Conservation (phyloP, 1,284 basidiomycete genomes). For the Marasmius tenuissimus region DNA sequence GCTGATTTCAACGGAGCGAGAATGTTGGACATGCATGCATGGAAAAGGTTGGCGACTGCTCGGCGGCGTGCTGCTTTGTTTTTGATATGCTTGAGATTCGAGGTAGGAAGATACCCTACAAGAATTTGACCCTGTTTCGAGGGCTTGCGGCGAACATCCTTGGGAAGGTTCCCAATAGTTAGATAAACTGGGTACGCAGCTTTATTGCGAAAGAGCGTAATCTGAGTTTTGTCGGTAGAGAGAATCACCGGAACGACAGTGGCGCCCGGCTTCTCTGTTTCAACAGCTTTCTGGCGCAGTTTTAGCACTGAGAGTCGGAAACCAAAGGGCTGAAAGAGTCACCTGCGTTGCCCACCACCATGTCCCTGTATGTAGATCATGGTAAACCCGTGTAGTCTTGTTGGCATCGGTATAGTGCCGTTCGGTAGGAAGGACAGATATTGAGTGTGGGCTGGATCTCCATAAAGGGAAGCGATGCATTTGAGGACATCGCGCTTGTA, state of each 20-base stretch:
- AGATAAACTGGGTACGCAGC: not conserved
- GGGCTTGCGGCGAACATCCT: not conserved
- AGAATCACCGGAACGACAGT: not conserved
- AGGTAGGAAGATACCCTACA: slow-evolving; percentile 4
- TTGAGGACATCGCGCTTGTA: no score
- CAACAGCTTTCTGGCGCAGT: not conserved
- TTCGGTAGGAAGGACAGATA: no score
- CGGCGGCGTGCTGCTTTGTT: not conserved
- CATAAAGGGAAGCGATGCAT: no score
- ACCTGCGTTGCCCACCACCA: not conserved
- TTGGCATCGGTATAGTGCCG: no score
- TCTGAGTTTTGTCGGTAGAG: no score
- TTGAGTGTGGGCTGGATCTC: no score
- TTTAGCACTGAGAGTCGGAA: not conserved
- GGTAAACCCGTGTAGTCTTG: no score
- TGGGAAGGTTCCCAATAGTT: not conserved
- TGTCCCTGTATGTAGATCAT: not conserved
- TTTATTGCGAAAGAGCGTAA: not conserved
- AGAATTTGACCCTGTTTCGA: not conserved
- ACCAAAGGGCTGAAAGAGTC: not conserved
- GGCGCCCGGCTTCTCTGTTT: not conserved
- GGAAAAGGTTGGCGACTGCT: slow-evolving; percentile 2
- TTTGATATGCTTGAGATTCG: slow-evolving; percentile 1
- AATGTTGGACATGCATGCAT: slow-evolving; percentile 3
- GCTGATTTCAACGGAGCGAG: not conserved